Evolutionary conservation across 2,329 filamentous ascomycete genomes (phyloP), one percentile per base, ranked within the genome.

Genomic region (Epichloe amarillans): DNA sequence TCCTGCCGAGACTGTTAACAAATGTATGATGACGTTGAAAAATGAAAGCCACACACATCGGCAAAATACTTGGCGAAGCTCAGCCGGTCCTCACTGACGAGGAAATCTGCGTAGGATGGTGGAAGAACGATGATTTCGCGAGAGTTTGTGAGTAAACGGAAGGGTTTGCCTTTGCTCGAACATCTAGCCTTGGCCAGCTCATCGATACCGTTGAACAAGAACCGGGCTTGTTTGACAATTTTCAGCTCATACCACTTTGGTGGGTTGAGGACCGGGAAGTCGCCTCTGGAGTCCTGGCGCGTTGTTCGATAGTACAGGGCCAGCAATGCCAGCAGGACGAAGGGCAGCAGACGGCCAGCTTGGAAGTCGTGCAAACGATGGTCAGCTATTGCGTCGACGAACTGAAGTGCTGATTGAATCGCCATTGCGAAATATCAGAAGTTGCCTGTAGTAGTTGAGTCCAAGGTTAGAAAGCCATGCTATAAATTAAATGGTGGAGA

Each of bases 281-380:
- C 42, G 30, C 14, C 19, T 12, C 33, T 30, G 36, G 21, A 8
- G 36, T 39, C 33, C 15, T 15, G 47, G 3, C 42, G 47, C 19
- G 37, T 15, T 33, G 50, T 3, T 15, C 36, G 36, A 4, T 47
- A 7, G 14, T n/a, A 50, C 12, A 51, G 15, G 19, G 38, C 46
- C n/a, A 53, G 63, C 57, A 74, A 69, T 69, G 66, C 71, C 49
- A 75, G 69, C 67, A 79, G 76, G 68, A 64, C 75, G 55, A 77
- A 72, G 66, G 67, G 65, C 60, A 78, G 73, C 3, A 53, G 21
- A 14, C 30, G 52, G 17, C 8, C 6, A 15, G 69, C 6, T n/a
- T 42, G 40, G 5, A 49, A 37, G 17, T 37, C 36, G 30, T 21
- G 41, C 26, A 26, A 7, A 15, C 26, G n/a, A 12, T n/a, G 10